Base-by-base conservation (phyloP, 2,329 filamentous ascomycete species). In the Coniella vitis region DNA sequence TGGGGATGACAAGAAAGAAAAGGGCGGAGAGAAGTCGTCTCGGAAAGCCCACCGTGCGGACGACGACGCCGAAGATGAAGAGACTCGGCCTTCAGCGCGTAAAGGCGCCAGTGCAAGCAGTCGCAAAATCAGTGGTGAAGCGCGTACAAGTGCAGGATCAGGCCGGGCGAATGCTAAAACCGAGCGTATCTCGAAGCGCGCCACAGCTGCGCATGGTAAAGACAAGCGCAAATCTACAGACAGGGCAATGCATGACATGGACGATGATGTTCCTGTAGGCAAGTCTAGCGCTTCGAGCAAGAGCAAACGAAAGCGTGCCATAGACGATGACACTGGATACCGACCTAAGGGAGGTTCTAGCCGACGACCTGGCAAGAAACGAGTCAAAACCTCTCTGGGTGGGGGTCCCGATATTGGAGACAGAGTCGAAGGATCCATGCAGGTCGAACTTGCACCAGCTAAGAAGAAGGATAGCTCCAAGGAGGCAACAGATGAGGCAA, bases 251-350 rank as follows among this genome's bases (percentile, higher is more conserved):
- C 34, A 48, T 13, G 48, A 48, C 19, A 8, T 44, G 19, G 51
- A 51, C 22, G 56, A 57, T 16, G 60, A 58, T 20, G 12, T 49
- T 20, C 56, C 56, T 12, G 49, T 54, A 20, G 55, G 58, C n/a
- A 53, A 45, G 22, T 54, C 56, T 20, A 57, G 53, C 8, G 53
- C 54, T 34, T 57, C 65, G 12, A 60, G 65, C 35, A 75, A 75
- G 63, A 70, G 74, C 51, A 81, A 81, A 70, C 69, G 77, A 34
- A 76, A 76, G 64, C 61, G 73, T 13, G 55, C 62, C 9, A 61
- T 63, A 22, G 78, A 80, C 31, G 79, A 82, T 7, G 79, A 83
- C 53, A 63, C 66, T 0, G 78, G 78, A 4, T 83, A 83, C 60
- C 70, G 78, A 50, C 78, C 79, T 3, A 79, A 80, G 55, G 74